Conservation (phyloP, 2,329 filamentous ascomycete species). For the Fusarium tricinctum region DNA sequence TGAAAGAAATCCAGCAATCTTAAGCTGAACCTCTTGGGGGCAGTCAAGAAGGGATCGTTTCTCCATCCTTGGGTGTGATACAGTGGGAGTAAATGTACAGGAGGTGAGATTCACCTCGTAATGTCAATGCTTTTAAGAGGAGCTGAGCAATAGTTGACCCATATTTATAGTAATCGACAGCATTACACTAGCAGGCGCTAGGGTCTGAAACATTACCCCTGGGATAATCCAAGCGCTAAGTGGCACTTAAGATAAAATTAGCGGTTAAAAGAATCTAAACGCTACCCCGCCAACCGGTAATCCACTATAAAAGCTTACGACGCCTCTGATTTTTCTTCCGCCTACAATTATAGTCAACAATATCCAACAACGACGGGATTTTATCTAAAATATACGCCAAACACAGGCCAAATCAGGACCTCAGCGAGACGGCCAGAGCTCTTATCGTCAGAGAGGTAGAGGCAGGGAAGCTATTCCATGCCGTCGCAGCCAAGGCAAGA, state of each 20-base stretch:
- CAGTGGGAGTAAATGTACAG: neutral
- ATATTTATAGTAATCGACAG: neutral
- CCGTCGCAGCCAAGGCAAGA: neutral
- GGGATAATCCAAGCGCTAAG: neutral
- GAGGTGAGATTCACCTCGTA: neutral
- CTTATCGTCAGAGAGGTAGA: neutral
- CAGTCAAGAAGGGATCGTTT: neutral
- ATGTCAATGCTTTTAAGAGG: neutral
- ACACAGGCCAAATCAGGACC: neutral
- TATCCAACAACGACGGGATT: neutral
- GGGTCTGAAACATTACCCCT: neutral
- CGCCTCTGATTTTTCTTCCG: too few relatives aligned
- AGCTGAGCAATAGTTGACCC: neutral
- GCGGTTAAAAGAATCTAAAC: too few relatives aligned
- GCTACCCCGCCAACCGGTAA: too few relatives aligned
- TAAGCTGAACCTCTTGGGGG: neutral
- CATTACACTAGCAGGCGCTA: neutral
- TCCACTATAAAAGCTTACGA: too few relatives aligned
- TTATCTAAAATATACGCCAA: neutral
- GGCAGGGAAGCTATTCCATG: neutral
- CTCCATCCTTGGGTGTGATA: neutral
- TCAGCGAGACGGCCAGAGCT: neutral
- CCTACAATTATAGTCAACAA: neutral
- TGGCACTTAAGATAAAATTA: too few relatives aligned
- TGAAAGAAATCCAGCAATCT: rapidly evolving